These are phyloP conservation scores for Microsporum audouinii DNA, from an alignment of 2,329 filamentous ascomycete genomes.

Conservation along the genomic window DNA sequence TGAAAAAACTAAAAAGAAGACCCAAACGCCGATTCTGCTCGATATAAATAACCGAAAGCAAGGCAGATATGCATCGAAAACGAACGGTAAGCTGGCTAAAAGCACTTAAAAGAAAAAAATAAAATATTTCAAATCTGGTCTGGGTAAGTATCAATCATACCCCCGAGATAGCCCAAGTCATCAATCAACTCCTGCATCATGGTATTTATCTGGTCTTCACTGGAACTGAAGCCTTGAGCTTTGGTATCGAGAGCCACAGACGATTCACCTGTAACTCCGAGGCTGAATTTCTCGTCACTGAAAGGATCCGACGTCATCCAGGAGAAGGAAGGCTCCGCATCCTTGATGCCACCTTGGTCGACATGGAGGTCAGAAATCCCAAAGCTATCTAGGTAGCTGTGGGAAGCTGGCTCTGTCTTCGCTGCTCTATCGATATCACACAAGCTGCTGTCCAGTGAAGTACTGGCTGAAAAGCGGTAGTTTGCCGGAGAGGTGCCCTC, in stretches of 20 bases:
- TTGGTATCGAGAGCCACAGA: not conserved
- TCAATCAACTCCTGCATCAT: slow-evolving; percentile 40
- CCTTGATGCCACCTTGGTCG: not conserved
- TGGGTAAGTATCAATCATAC: slow-evolving; percentile 27
- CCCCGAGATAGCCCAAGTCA: slow-evolving; percentile 42
- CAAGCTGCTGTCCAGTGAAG: not conserved
- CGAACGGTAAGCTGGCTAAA: not conserved
- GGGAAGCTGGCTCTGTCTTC: not conserved
- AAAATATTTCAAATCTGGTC: not conserved
- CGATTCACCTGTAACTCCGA: not conserved
- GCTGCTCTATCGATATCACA: not conserved
- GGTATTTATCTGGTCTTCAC: slow-evolving; percentile 6
- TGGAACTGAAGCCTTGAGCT: not conserved
- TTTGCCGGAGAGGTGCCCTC: slow-evolving; percentile 1
- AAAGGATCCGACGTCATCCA: slow-evolving; percentile 3
- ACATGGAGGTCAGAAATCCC: not conserved
- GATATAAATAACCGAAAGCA: not conserved
- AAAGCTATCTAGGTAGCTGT: not conserved
- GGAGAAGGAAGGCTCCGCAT: not conserved
- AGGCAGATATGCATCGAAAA: not conserved
- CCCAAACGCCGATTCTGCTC: not conserved
- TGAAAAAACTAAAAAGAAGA: not conserved
- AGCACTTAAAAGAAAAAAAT: not conserved
- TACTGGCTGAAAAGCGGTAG: not conserved
- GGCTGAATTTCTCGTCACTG: not conserved